A percentile compares a stretch with the other conserved stretches of the same genome.
phyloP scores from a whole-genome alignment of 139 green algal genomes.

The Protoeuglena noctilucae region DNA sequence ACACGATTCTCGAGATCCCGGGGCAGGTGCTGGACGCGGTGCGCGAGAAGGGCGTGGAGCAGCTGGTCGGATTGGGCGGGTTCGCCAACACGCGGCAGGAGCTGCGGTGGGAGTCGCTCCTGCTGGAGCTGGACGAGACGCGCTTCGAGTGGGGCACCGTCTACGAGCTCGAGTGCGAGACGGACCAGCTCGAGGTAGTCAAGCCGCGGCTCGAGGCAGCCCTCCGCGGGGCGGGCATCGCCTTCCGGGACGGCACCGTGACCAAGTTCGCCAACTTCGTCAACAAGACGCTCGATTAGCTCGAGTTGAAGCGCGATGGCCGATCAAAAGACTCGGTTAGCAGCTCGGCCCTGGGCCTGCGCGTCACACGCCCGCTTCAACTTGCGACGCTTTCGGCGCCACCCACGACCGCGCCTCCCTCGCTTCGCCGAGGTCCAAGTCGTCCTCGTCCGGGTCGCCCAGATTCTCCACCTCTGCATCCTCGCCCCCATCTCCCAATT shows the following conservation, averaged over 20 bases:
- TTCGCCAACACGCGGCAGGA: constrained; percentile 74
- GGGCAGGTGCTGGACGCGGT: neutral
- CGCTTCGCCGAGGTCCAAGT: too few relatives aligned
- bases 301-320: too few relatives aligned
- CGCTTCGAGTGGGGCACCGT: constrained; percentile 62
- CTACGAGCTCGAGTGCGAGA: constrained; percentile 82
- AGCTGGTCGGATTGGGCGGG: constrained; percentile 60
- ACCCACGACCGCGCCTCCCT: too few relatives aligned
- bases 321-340: too few relatives aligned
- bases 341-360: too few relatives aligned
- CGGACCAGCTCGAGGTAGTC: constrained; percentile 49
- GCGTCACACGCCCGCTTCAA: too few relatives aligned
- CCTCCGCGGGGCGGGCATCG: constrained; percentile 30
- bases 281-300: constrained; percentile 30
- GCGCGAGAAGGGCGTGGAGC: constrained; percentile 20
- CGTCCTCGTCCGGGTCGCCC: too few relatives aligned
- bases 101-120: constrained; percentile 53
- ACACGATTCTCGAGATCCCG: neutral
- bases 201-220: constrained; percentile 48
- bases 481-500: too few relatives aligned
- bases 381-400: too few relatives aligned
- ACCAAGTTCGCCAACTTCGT: constrained; percentile 75
- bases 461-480: too few relatives aligned
- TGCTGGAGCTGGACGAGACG: constrained; percentile 82
- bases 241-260: constrained; percentile 43